Evolutionary conservation across 2,329 filamentous ascomycete genomes (phyloP), one percentile per base, ranked within the genome.

Genomic region (Samsoniella hepiali): DNA sequence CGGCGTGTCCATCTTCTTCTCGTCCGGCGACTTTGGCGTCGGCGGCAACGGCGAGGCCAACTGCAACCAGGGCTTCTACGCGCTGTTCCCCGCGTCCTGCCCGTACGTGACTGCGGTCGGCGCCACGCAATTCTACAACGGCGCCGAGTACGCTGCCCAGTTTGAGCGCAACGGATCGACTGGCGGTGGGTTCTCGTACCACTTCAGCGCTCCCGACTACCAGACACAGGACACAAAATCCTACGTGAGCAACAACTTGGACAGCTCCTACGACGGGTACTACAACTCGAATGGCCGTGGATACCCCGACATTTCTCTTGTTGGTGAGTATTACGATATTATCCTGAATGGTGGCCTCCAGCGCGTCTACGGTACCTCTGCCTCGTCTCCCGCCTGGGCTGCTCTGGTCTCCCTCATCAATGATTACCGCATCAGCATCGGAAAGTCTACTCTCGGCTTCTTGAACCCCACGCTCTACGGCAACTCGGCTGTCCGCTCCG

Each of bases 71-170:
- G 64, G 65, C 36, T 72, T 74, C 63, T 75, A 72, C 38, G 78
- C 70, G 76, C 79, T 70, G 66, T 76, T 17, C 73, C 75, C 60
- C 72, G 80, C 27, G 58, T 66, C 38, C 77, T 83, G 70, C 78
- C 67, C 82, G 73, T 29, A 79, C 68, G 71, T 85, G 27, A 83
- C 81, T 0, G 76, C 79, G 3, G 81, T 85, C 0, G 82, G 83
- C 29, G 82, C 81, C 9, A 84, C 83, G 22, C 22, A 22, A 22
- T 22, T 22, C 22, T 22, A 22, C 22, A 22, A 22, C 22, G 62
- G 54, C 7, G 62, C 62, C 55, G 38, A 63, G 29, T 63, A 55
- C 29, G 4, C 40, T n/a, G 22, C 22, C 27, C 31, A 56, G 15
- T 56, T 38, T 32, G 22, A 22, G 22, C 22, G 22, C 22, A 22